Conservation (phyloP, 1,284 basidiomycete species). For the Agaricales sp. region DNA sequence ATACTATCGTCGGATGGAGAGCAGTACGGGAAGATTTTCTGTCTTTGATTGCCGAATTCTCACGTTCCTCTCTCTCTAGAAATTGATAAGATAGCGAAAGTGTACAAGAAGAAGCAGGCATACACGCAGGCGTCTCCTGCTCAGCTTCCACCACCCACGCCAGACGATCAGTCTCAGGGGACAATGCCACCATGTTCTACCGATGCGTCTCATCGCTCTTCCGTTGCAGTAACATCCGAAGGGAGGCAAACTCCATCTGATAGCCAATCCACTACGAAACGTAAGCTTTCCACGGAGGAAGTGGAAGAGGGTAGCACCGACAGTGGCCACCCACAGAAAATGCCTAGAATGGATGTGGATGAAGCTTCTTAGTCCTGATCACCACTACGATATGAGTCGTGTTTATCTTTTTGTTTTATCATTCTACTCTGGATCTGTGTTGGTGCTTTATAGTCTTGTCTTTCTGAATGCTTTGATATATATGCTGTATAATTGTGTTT, state of each 20-base stretch:
- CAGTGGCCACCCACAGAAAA: constrained; percentile 17
- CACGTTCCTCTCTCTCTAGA: constrained; percentile 15
- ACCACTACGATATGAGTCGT: background rate
- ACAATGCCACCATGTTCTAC: too few relatives aligned
- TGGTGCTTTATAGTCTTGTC: background rate
- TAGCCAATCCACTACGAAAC: constrained; percentile 22
- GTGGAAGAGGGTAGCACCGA: constrained; percentile 12
- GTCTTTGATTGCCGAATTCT: constrained; percentile 6
- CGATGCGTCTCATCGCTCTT: too few relatives aligned
- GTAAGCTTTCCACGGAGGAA: constrained; percentile 20
- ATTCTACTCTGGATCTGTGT: background rate
- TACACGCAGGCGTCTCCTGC: constrained; percentile 10
- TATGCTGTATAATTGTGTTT: background rate
- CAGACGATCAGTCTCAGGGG: constrained; percentile 3
- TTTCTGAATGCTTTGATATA: background rate
- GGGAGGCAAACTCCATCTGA: too few relatives aligned
- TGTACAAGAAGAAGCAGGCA: constrained; percentile 21
- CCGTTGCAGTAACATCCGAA: too few relatives aligned
- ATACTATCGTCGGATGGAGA: constrained; percentile 40
- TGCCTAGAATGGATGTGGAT: constrained; percentile 7
- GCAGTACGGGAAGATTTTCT: constrained; percentile 24
- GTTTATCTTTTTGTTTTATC: background rate
- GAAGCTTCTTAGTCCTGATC: background rate
- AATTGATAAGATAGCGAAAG: constrained; percentile 23
- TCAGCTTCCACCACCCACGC: background rate